Evolutionary conservation across 257 asterid genomes (phyloP), one percentile per base, ranked within the genome.

Genomic region (Solanum virginianum): DNA sequence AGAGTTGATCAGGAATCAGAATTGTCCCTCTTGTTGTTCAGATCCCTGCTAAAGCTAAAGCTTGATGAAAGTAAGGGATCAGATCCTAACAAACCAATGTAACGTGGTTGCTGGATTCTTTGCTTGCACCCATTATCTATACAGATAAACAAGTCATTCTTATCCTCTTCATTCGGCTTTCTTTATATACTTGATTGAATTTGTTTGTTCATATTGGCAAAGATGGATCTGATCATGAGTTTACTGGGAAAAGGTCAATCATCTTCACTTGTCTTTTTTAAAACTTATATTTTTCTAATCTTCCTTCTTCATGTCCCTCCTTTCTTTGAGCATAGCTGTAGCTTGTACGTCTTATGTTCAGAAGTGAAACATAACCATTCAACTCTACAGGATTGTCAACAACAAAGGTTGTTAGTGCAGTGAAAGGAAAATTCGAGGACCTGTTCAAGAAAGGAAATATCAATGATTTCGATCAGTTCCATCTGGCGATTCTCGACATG

Each of bases 191-290:
- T 63, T 15, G 26, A 66, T 22, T 77, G 47, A 51, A 53, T 77
- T 18, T 77, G 45, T 36, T 59, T 22, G 71, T 36, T 17, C 45
- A n/a, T 53, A 77, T 26, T 16, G 65, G n/a, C 47, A 51, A 91
- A 83, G 53, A 95, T 95, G 98, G 98, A 97, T 83, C 70, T 92
- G 88, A 39, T 92, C 83, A 87, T 90, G 93, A 94, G 97, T 85
- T 88, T 92, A 88, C 91, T 93, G 94, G 96, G 95, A 85, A 92
- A 88, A 91, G 97, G 98, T 94, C 49, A 83, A 54, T 75, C 62
- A 75, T 22, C 41, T 45, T 74, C 62, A 17, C 24, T 68, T 56
- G 12, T 12, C 36, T 80, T 41, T 32, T 12, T 72, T 43, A 71
- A 20, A 43, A 43, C 7, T 72, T 72, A 22, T 14, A 22, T 36